phyloP scores from a whole-genome alignment of 129 eudicot species.

The Centella asiatica region DNA sequence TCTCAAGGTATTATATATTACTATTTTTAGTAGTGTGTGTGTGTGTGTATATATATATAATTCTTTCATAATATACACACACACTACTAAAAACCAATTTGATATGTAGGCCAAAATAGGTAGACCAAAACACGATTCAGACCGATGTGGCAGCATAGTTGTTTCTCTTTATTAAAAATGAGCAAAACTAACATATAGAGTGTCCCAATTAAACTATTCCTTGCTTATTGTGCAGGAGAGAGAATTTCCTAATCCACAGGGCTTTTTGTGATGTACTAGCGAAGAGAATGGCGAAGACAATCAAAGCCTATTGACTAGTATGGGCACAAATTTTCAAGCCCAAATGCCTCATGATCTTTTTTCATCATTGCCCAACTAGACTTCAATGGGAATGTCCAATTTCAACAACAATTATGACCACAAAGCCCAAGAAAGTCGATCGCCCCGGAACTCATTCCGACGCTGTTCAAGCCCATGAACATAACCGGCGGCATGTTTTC shows the following conservation, averaged over 20 bases:
- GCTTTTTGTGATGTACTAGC: slow-evolving; percentile 80
- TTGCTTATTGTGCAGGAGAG: slow-evolving; percentile 44
- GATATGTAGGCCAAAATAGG: too few species aligned
- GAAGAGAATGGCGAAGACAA: slow-evolving; percentile 71
- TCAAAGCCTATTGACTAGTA: slow-evolving; percentile 32
- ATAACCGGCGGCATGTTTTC: slow-evolving; percentile 62
- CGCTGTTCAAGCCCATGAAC: slow-evolving; percentile 60
- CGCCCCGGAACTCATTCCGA: slow-evolving; percentile 44
- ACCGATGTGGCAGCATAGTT: too few species aligned
- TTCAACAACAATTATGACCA: slow-evolving; percentile 37
- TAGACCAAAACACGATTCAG: too few species aligned
- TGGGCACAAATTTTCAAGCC: slow-evolving; percentile 26
- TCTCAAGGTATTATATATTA: slow-evolving; percentile 44
- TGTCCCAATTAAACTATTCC: too few species aligned
- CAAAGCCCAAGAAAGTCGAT: slow-evolving; percentile 30
- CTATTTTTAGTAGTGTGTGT: neutral
- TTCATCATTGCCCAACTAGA: slow-evolving; percentile 23
- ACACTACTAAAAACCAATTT: too few species aligned
- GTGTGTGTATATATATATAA: too few species aligned
- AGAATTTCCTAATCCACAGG: slow-evolving; percentile 78
- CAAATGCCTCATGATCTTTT: slow-evolving; percentile 38
- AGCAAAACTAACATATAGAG: too few species aligned
- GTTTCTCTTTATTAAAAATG: too few species aligned
- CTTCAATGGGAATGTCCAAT: slow-evolving; percentile 49
- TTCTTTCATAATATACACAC: too few species aligned